Base-by-base conservation (phyloP, 495 filamentous ascomycete species). In the Aspergillus biplanus region DNA sequence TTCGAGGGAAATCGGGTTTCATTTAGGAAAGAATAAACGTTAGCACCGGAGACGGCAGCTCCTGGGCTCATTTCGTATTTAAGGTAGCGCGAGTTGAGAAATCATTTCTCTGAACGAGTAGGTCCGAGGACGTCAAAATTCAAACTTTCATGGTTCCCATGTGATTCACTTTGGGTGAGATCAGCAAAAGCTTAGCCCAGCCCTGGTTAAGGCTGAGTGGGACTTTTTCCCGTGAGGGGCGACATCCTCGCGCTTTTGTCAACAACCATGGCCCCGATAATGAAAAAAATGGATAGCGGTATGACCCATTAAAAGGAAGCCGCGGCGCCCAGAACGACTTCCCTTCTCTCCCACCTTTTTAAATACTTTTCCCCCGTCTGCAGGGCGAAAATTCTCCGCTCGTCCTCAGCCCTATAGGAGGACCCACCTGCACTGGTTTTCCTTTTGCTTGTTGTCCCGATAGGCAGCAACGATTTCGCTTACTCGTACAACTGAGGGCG, bases 101-200 rank as follows among this genome's bases (percentile, higher is more conserved):
- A 27, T 27, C 21, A 1, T 27, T 27, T 27, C 21, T 27, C n/a
- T 27, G 21, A 27, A 27, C 21, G 21, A 27, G 21, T 27, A 27
- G 21, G 21, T 27, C 21, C 21, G 21, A 27, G 21, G 21, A 27
- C 21, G 21, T 27, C 21, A 27, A 27, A 27, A 27, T 27, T 27
- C 21, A 27, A 12, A 44, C 11, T 7, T 7, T 44, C 16, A 18
- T 18, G 47, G 47, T 50, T 18, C 13, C 27, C n/a, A 21, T 50
- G 15, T 50, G 47, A 59, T 44, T 53, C 6, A 15, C 32, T 13
- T 6, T 16, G n/a, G 16, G 27, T 12, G 5, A 31, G 32, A 62
- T 56, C 53, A 33, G 59, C 61, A 57, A 63, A 63, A 63, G 61
- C 61, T 63, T 63, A 56, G 59, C 52, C 27, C 32, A 52, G 35